Percentiles rank a stretch among this genome's conserved stretches.
phyloP scores from a whole-genome alignment of 2,329 filamentous ascomycete genomes.

The Penicillium polonicum region DNA sequence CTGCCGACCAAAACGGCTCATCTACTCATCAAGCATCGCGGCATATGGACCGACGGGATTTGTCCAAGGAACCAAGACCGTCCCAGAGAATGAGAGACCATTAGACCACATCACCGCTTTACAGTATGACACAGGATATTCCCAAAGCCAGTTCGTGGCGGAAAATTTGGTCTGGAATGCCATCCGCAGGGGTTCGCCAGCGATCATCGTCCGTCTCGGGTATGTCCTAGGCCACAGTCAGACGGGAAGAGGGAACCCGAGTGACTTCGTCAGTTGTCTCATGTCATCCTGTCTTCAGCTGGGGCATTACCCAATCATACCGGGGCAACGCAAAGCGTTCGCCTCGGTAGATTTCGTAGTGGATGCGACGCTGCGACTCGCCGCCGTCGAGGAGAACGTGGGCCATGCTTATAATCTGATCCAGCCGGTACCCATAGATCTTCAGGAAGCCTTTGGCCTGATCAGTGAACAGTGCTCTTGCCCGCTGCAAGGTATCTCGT shows the following conservation, averaged over 20 bases:
- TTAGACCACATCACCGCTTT: neutral
- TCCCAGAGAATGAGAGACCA: conserved; percentile 12
- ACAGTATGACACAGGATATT: conserved; percentile 18
- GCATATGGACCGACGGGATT: conserved; percentile 15
- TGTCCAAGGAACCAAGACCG: neutral
- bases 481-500: neutral
- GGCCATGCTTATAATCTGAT: conserved; percentile 23
- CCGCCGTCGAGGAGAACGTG: neutral
- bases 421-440: conserved; percentile 3
- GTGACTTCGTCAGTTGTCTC: conserved; percentile 19
- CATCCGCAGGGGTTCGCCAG: conserved; percentile 17
- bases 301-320: conserved; percentile 14
- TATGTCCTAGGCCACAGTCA: conserved; percentile 18
- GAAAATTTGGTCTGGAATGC: conserved; percentile 22
- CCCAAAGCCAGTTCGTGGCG: conserved; percentile 22
- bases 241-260: conserved; percentile 16
- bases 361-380: conserved; percentile 15
- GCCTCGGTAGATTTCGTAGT: conserved; percentile 20
- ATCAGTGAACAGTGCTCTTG: neutral
- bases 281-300: conserved; percentile 17
- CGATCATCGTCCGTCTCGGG: conserved; percentile 21
- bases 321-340: conserved; percentile 11
- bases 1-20: conserved; percentile 14
- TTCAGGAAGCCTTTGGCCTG: neutral
- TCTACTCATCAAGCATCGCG: conserved; percentile 22